Evolutionary conservation across 345 rosid genomes (phyloP).

Genomic region (Camelina hispida): DNA sequence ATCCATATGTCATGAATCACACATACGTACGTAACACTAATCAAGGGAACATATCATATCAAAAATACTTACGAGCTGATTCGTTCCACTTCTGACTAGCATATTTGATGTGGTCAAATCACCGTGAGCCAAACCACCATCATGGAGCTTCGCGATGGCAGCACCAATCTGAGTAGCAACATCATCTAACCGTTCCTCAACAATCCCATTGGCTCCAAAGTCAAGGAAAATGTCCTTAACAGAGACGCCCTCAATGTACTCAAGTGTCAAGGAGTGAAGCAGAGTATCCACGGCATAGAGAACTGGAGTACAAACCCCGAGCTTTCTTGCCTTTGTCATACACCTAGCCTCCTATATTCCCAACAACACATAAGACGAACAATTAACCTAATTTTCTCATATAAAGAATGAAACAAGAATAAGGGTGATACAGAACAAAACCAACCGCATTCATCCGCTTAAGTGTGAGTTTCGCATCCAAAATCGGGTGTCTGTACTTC

Average conservation of each 20-base stretch:
- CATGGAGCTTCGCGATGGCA: constrained; percentile 90
- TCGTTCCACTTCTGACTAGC: constrained; percentile 64
- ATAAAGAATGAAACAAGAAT: background rate
- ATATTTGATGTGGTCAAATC: constrained; percentile 96
- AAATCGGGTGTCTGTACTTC: constrained; percentile 89
- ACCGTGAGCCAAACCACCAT: constrained; percentile 96
- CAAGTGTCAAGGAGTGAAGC: constrained; percentile 77
- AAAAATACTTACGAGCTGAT: constrained; percentile 66
- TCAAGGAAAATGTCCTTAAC: constrained; percentile 82
- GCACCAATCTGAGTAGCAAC: constrained; percentile 83
- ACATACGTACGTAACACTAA: constrained; percentile 13
- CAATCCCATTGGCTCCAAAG: constrained; percentile 69
- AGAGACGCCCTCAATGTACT: constrained; percentile 78
- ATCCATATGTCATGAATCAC: constrained; percentile 28
- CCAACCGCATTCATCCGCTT: constrained; percentile 91
- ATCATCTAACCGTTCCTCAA: constrained; percentile 69
- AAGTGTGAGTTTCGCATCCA: constrained; percentile 83
- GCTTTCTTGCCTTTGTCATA: constrained; percentile 91
- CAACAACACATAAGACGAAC: constrained; percentile 4
- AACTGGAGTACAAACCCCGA: constrained; percentile 82
- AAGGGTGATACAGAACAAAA: constrained; percentile 10
- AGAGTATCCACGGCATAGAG: constrained; percentile 77
- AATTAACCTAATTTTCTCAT: background rate
- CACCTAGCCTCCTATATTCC: constrained; percentile 94
- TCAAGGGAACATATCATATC: background rate